phyloP scores from a whole-genome alignment of 768 basidiomycete genomes.

The Pisolithus sp. region DNA sequence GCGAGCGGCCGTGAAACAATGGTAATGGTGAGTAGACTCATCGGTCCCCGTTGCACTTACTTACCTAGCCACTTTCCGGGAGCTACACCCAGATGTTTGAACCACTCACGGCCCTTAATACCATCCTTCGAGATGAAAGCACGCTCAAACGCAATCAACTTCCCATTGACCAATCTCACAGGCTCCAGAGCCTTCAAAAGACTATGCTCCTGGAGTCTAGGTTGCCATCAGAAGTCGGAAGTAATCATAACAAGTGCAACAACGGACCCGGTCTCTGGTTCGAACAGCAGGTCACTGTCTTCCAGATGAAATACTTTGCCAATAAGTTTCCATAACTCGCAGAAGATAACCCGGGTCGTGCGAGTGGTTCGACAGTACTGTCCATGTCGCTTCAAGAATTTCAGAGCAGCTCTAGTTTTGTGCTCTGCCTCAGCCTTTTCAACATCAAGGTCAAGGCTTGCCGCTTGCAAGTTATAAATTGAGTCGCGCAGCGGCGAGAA shows the following conservation, averaged over 20 bases:
- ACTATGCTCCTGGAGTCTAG: constrained; percentile 32
- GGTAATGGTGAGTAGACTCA: not conserved
- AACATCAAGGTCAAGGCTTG: constrained; percentile 49
- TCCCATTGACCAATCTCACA: constrained; percentile 52
- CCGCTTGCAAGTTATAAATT: constrained; percentile 39
- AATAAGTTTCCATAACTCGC: constrained; percentile 31
- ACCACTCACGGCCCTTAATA: constrained; percentile 77
- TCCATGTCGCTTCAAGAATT: constrained; percentile 23
- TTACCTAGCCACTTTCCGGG: constrained; percentile 78
- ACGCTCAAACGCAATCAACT: constrained; percentile 61
- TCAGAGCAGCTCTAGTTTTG: constrained; percentile 40
- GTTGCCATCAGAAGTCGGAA: not conserved
- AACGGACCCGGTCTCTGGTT: constrained; percentile 9
- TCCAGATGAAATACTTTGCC: constrained; percentile 19
- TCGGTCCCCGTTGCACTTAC: constrained; percentile 10
- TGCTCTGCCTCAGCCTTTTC: constrained; percentile 52
- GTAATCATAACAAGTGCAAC: not conserved
- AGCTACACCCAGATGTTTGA: constrained; percentile 73
- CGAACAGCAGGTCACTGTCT: constrained; percentile 1
- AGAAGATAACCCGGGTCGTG: constrained; percentile 25
- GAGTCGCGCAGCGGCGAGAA: constrained; percentile 41
- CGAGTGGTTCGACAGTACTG: constrained; percentile 14
- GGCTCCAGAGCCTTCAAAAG: constrained; percentile 55
- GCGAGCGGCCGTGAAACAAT: not conserved
- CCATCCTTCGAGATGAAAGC: constrained; percentile 76